Evolutionary conservation across 192 early-diverging fungal genomes (phyloP), one percentile per base, ranked within the genome.

Genomic region (Entophlyctis helioformis): DNA sequence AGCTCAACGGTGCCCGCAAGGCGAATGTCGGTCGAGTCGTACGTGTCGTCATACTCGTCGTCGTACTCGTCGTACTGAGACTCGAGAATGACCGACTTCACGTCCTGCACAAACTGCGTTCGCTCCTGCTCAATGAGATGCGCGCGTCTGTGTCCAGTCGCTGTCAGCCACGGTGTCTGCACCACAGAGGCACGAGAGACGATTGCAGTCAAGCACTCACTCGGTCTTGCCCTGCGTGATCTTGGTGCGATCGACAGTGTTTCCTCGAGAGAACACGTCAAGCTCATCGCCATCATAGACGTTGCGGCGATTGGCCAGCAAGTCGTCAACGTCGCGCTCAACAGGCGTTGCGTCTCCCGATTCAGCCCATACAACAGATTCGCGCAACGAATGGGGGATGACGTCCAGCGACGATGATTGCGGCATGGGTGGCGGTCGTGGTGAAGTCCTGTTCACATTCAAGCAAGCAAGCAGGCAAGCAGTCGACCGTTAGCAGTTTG

Each of bases 251-350:
- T 88, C 78, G 7, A 87, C 57, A 2, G 56, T 60, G 8, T 37
- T 31, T 9, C 71, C 62, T 40, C 74, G 70, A 23, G 66, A 55
- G 61, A 94, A 88, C 6, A 94, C 74, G 48, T 96, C 91, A 63
- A 95, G 93, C 48, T 89, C 87, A 53, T 96, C 93, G 32, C 84
- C 81, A 60, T 96, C 91, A 64, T 86, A 91, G 25, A 94, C 68
- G 52, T 94, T 96, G 12, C 72, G 63, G 9, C 89, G 79, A 13
- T 34, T 57, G 4, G 60, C 49, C 11, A 93, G 63, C 11, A 78
- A 50, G 11, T 51, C 46, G 20, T 23, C 21, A 9, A 29, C 32
- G 2, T 35, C 35, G 16, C 10, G 1, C 7, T 10, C 45, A 27
- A 42, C 19, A n/a, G 50, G 12, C 8, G 39, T 37, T 29, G 22